These are phyloP conservation scores for Epicoccum nigrum DNA, from an alignment of 2,329 filamentous ascomycete genomes.

Conservation along the genomic window DNA sequence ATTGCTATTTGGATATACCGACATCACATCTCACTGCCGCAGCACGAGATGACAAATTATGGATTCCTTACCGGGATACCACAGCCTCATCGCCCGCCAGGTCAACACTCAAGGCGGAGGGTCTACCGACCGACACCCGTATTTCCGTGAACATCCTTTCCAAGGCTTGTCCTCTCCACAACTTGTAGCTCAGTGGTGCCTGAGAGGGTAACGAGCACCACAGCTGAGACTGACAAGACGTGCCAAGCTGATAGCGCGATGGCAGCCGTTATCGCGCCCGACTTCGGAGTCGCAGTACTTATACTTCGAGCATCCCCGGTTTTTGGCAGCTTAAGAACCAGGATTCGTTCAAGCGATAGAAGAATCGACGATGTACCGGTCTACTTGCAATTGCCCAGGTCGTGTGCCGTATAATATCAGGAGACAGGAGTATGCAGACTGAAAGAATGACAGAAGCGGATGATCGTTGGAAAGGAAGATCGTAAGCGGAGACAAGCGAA, in stretches of 20 bases:
- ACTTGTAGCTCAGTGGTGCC: background rate
- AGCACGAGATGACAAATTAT: no score
- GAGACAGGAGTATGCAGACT: no score
- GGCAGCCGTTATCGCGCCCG: conserved; percentile 15
- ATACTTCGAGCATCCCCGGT: conserved; percentile 6
- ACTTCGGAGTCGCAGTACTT: conserved; percentile 16
- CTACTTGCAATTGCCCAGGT: no score
- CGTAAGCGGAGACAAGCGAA: no score
- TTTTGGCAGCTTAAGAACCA: no score
- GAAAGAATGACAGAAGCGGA: no score
- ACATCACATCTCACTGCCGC: no score
- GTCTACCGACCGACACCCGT: background rate
- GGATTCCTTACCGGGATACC: background rate
- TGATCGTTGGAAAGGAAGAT: no score
- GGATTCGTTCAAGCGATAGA: no score
- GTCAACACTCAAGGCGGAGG: background rate
- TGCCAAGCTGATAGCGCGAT: conserved; percentile 19
- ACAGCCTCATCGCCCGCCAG: background rate
- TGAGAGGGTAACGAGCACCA: conserved; percentile 9
- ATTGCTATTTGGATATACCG: no score
- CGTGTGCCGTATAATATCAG: no score
- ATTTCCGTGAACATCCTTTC: background rate
- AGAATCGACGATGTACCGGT: no score
- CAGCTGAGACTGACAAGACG: conserved; percentile 17
- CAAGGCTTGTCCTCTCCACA: conserved; percentile 10